Conservation (phyloP, 257 asterid genomes). For the Nicotiana attenuata region DNA sequence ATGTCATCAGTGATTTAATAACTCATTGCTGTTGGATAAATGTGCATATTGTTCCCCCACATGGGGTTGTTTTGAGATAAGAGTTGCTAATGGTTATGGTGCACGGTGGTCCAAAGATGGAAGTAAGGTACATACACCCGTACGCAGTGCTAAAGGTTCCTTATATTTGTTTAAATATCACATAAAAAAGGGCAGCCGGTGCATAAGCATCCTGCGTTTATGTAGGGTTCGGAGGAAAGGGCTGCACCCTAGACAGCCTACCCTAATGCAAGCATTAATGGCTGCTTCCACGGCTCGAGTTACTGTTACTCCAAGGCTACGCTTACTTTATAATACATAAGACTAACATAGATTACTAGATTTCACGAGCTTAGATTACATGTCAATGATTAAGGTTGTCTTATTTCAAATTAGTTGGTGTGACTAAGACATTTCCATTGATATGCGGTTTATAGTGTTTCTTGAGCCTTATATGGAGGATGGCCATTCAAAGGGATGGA, state of each 20-base stretch:
- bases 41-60: conserved; percentile 64
- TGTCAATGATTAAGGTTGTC: background rate
- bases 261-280: too few species aligned
- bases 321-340: background rate
- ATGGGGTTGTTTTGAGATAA: conserved; percentile 60
- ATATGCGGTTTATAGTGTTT: conserved; percentile 71
- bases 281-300: too few species aligned
- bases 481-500: conserved; percentile 69
- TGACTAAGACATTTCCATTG: background rate
- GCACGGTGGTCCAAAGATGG: conserved; percentile 90
- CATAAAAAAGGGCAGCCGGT: too few species aligned
- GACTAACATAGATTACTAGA: background rate
- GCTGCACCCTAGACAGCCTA: too few species aligned
- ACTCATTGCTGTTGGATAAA: conserved; percentile 58
- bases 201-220: too few species aligned
- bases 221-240: too few species aligned
- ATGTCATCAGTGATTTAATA: conserved; percentile 39
- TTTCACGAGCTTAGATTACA: background rate
- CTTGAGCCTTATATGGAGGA: conserved; percentile 70
- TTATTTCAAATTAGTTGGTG: background rate
- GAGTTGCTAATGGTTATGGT: conserved; percentile 63
- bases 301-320: too few species aligned
- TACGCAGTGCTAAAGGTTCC: too few species aligned
- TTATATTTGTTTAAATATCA: too few species aligned
- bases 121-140: conserved; percentile 38